A percentile compares a stretch with the other conserved stretches of the same genome.
Conservation (phyloP, 768 basidiomycete genomes). For the Hortiboletus flavorubellus region DNA sequence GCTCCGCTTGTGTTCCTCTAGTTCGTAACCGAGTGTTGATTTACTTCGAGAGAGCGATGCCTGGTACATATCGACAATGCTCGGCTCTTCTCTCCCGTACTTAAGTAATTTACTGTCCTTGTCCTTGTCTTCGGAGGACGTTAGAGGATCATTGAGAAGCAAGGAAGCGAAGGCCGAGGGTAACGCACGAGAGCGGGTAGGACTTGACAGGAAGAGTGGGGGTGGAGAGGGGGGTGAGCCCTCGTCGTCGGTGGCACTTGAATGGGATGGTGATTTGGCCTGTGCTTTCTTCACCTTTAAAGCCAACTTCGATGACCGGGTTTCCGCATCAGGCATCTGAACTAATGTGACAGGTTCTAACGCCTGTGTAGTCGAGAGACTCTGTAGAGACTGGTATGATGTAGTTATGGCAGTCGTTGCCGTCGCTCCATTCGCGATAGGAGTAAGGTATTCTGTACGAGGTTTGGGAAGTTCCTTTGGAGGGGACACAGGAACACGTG, state of each 20-base stretch:
- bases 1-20: slow-evolving; percentile 9
- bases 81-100: slow-evolving; percentile 33
- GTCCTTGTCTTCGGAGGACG: slow-evolving; percentile 36
- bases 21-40: slow-evolving; percentile 23
- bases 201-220: slow-evolving; percentile 56
- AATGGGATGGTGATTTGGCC: slow-evolving; percentile 37
- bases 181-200: slow-evolving; percentile 60
- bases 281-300: slow-evolving; percentile 66
- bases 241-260: slow-evolving; percentile 40
- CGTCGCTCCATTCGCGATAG: slow-evolving; percentile 79
- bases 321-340: slow-evolving; percentile 32
- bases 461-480: slow-evolving; percentile 40
- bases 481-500: slow-evolving; percentile 30
- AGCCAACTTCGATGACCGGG: slow-evolving; percentile 69
- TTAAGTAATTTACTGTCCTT: slow-evolving; percentile 28
- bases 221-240: slow-evolving; percentile 36
- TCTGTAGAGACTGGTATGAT: slow-evolving; percentile 69
- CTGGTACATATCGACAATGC: slow-evolving; percentile 28
- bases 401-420: slow-evolving; percentile 84
- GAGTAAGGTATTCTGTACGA: slow-evolving; percentile 69
- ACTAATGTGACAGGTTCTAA: slow-evolving; percentile 20
- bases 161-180: slow-evolving; percentile 78
- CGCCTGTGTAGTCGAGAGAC: slow-evolving; percentile 42
- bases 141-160: slow-evolving; percentile 54
- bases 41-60: slow-evolving; percentile 28